Evolutionary conservation across 2,329 filamentous ascomycete genomes (phyloP).

Genomic region (Aureobasidium sp.): DNA sequence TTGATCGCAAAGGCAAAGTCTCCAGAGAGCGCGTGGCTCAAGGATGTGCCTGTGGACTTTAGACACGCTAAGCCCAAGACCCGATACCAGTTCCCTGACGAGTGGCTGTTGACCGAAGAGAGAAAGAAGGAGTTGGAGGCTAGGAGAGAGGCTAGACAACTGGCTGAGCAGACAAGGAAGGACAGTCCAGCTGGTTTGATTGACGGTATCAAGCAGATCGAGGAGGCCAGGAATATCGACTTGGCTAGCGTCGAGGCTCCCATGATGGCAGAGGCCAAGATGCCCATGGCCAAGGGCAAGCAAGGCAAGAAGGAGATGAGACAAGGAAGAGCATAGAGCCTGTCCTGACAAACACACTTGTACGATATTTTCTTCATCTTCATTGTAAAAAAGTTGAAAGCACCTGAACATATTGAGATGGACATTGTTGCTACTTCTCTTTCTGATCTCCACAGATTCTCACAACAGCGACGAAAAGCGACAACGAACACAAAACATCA

Average conservation of each 20-base stretch:
- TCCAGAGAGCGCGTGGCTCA: slow-evolving; percentile 65
- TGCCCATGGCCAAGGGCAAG: slow-evolving; percentile 22
- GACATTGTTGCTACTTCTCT: neutral
- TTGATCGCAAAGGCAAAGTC: slow-evolving; percentile 69
- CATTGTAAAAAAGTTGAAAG: neutral
- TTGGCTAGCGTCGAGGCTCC: slow-evolving; percentile 20
- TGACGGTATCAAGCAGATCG: slow-evolving; percentile 14
- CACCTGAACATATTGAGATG: neutral
- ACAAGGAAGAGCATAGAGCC: neutral
- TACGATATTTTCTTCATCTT: neutral
- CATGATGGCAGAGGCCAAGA: slow-evolving; percentile 24
- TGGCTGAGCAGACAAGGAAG: slow-evolving; percentile 47
- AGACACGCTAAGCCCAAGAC: slow-evolving; percentile 68
- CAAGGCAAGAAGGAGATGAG: slow-evolving; percentile 19
- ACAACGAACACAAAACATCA: neutral
- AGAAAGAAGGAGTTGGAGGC: slow-evolving; percentile 58
- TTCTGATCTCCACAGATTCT: neutral
- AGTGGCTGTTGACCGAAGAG: slow-evolving; percentile 71
- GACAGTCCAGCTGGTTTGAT: slow-evolving; percentile 22
- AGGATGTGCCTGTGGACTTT: slow-evolving; percentile 81
- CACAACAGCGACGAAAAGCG: no score
- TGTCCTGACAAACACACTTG: neutral
- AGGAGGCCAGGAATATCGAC: slow-evolving; percentile 17
- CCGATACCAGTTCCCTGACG: slow-evolving; percentile 64
- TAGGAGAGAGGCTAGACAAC: slow-evolving; percentile 43